These are phyloP conservation scores for Chytridium lagenaria DNA, from an alignment of 371 early-diverging fungal species.

Conservation along the genomic window DNA sequence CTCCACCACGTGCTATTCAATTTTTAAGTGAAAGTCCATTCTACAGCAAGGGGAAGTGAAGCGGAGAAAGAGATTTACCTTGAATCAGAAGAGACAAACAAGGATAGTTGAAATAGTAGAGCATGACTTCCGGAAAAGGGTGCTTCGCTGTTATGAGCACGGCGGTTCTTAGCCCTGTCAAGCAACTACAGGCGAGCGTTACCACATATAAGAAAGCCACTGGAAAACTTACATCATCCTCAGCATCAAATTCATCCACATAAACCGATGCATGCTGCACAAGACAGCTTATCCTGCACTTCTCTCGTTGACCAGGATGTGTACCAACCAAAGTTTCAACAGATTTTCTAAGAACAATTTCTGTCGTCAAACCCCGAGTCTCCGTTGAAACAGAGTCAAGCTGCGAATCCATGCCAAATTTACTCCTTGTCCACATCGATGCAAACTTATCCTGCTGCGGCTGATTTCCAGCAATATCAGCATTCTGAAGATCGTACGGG, in stretches of 20 bases:
- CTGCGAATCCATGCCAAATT: slow-evolving; percentile 26
- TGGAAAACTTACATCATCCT: neutral
- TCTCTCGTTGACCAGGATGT: neutral
- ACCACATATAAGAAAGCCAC: neutral
- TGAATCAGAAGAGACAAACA: neutral
- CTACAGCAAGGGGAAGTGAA: neutral
- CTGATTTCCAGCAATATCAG: neutral
- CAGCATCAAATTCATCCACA: slow-evolving; percentile 6
- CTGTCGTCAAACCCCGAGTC: neutral
- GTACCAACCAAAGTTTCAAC: slow-evolving; percentile 1
- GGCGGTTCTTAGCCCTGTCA: slow-evolving; percentile 1
- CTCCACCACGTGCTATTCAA: slow-evolving; percentile 30
- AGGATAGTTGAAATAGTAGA: slow-evolving; percentile 46
- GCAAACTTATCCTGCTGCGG: slow-evolving; percentile 17
- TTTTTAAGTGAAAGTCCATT: no score
- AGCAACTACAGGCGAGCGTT: neutral
- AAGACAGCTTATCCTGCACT: slow-evolving; percentile 18
- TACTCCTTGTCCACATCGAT: slow-evolving; percentile 30
- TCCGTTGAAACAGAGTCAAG: neutral
- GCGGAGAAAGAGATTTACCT: slow-evolving; percentile 1
- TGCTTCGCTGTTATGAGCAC: slow-evolving; percentile 35
- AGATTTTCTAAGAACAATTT: neutral
- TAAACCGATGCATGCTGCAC: slow-evolving; percentile 6
- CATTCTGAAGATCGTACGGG: neutral
- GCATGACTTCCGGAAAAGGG: slow-evolving; percentile 39